A percentile compares a stretch with the other conserved stretches of the same genome.
Evolutionary conservation across 1,139 yeast genomes (phyloP).

Genomic region (Williopsis jadinii): DNA sequence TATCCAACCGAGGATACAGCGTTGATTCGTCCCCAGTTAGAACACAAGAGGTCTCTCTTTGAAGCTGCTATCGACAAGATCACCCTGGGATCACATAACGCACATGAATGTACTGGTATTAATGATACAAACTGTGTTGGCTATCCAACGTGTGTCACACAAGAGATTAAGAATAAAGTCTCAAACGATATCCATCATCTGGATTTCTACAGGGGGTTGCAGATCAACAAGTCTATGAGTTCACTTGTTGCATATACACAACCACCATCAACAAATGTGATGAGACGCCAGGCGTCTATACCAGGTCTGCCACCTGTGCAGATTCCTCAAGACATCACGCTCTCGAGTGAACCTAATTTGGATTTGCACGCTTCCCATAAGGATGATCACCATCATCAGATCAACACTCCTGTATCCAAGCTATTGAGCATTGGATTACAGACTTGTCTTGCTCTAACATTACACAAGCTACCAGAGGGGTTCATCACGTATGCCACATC

Average conservation of each 20-base stretch:
- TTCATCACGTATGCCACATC: slow-evolving; percentile 79
- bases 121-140: slow-evolving; percentile 18
- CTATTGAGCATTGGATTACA: slow-evolving; percentile 82
- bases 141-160: slow-evolving; percentile 9
- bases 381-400: slow-evolving; percentile 65
- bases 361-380: slow-evolving; percentile 16
- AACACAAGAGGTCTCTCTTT: slow-evolving; percentile 6
- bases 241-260: slow-evolving; percentile 20
- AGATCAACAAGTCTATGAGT: slow-evolving; percentile 6
- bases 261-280: background rate
- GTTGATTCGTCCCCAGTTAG: slow-evolving; percentile 3
- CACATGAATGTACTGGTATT: slow-evolving; percentile 13
- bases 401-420: slow-evolving; percentile 70
- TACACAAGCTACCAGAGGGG: slow-evolving; percentile 95
- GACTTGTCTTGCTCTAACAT: slow-evolving; percentile 78
- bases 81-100: slow-evolving; percentile 2
- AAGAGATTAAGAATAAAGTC: slow-evolving; percentile 14
- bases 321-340: slow-evolving; percentile 10
- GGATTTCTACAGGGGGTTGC: slow-evolving; percentile 18
- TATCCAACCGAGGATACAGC: slow-evolving; percentile 13
- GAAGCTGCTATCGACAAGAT: slow-evolving; percentile 9
- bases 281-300: background rate
- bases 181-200: slow-evolving; percentile 20
- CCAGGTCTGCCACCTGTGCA: background rate
- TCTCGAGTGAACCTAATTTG: slow-evolving; percentile 17